phyloP scores from a whole-genome alignment of 2,329 filamentous ascomycete species.

The Seiridium unicorne region DNA sequence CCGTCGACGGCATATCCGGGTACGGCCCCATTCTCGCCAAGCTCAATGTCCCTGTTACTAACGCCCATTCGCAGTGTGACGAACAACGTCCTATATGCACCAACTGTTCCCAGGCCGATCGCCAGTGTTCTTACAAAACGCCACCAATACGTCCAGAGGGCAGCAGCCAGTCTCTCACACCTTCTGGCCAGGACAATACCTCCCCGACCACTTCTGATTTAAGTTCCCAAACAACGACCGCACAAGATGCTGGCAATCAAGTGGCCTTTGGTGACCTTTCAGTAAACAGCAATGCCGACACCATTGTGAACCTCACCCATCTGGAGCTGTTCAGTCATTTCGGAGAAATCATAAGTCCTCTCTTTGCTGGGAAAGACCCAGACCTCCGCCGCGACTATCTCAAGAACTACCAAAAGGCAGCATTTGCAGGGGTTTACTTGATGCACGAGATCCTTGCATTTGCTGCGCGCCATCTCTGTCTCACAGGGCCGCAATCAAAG shows the following conservation, averaged over 20 bases:
- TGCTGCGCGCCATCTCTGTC: neutral
- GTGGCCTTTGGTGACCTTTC: neutral
- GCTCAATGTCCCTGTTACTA: neutral
- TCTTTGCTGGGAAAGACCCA: conserved; percentile 1
- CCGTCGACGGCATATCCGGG: conserved; percentile 6
- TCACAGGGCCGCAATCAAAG: neutral
- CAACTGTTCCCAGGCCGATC: conserved; percentile 6
- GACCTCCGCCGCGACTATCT: neutral
- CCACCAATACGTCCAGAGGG: neutral
- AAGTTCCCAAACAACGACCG: too few relatives aligned
- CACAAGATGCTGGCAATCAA: neutral
- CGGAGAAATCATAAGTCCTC: neutral
- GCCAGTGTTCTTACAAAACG: neutral
- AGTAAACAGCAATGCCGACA: neutral
- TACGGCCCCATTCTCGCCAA: neutral
- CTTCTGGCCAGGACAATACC: too few relatives aligned
- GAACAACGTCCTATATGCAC: neutral
- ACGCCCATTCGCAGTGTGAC: neutral
- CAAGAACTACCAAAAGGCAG: neutral
- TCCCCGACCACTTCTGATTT: too few relatives aligned
- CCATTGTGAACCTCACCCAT: conserved; percentile 1
- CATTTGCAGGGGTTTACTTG: neutral
- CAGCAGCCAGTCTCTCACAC: too few relatives aligned
- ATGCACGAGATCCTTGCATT: conserved; percentile 8
- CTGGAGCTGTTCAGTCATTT: conserved; percentile 5